phyloP scores from a whole-genome alignment of 768 basidiomycete genomes.

The Boletellus ananas region DNA sequence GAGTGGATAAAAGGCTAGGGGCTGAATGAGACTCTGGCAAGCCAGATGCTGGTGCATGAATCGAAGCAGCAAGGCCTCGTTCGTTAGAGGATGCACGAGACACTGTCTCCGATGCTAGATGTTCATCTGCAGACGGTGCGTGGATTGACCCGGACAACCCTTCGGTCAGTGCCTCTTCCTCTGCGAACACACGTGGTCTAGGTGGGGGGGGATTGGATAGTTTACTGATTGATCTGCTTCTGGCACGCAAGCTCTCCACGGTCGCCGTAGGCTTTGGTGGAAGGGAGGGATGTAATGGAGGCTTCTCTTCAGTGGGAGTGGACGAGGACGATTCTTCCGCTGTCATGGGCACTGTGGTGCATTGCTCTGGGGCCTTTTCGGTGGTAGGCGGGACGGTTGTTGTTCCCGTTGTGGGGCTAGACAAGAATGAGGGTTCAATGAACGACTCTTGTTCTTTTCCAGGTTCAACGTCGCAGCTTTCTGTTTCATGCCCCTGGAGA shows the following conservation, averaged over 20 bases:
- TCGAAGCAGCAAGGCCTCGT: constrained; percentile 47
- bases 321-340: constrained; percentile 6
- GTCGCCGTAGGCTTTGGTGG: constrained; percentile 42
- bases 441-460: constrained; percentile 6
- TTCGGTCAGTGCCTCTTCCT: constrained; percentile 15
- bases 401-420: constrained; percentile 6
- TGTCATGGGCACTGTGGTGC: constrained; percentile 10
- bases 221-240: constrained; percentile 13
- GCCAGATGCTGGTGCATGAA: constrained; percentile 47
- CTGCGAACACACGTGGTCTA: constrained; percentile 5
- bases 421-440: constrained; percentile 3
- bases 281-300: constrained; percentile 43
- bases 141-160: constrained; percentile 29
- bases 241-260: constrained; percentile 13
- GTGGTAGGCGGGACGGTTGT: neutral
- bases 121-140: constrained; percentile 18
- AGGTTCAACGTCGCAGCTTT: constrained; percentile 13
- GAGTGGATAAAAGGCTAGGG: constrained; percentile 31
- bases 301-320: constrained; percentile 14
- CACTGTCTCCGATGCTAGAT: constrained; percentile 13
- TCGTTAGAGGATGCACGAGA: constrained; percentile 23
- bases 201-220: constrained; percentile 13
- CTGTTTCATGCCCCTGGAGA: constrained; percentile 18
- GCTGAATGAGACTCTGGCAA: constrained; percentile 39
- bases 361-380: constrained; percentile 17